Evolutionary conservation across 768 basidiomycete genomes (phyloP).

Genomic region (Polyporus arcularius): DNA sequence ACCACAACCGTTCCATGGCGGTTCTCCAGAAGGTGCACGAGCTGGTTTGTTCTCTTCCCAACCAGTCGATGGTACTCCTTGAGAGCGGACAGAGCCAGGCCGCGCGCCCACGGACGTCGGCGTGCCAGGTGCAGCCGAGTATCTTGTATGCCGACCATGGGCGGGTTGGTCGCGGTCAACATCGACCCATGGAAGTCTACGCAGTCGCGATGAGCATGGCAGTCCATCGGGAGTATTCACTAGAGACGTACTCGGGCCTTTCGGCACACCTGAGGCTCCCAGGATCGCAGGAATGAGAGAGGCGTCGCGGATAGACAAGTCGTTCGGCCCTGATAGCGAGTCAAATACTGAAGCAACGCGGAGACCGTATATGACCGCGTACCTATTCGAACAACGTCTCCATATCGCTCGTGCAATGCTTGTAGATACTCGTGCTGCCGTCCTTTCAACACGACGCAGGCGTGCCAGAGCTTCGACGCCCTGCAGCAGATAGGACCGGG

Average conservation of each 20-base stretch:
- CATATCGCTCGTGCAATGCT: constrained; percentile 39
- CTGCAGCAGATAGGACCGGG: constrained; percentile 36
- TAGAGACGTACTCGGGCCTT: constrained; percentile 39
- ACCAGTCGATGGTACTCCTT: constrained; percentile 47
- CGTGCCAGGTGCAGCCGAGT: constrained; percentile 32
- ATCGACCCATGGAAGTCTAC: neutral
- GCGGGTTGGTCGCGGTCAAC: neutral
- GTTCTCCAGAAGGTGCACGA: constrained; percentile 39
- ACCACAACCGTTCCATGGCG: constrained; percentile 25
- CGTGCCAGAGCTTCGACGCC: constrained; percentile 30
- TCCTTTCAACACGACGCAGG: constrained; percentile 24
- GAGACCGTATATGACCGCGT: neutral
- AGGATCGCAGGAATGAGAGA: constrained; percentile 32
- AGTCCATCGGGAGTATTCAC: neutral
- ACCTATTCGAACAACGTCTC: constrained; percentile 39
- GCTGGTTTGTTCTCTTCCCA: constrained; percentile 37
- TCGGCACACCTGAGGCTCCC: constrained; percentile 39
- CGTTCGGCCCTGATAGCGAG: constrained; percentile 42
- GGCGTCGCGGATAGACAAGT: constrained; percentile 42
- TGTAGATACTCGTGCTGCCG: constrained; percentile 30
- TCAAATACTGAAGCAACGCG: neutral
- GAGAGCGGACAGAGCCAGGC: constrained; percentile 45
- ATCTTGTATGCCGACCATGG: constrained; percentile 15
- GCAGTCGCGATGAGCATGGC: neutral
- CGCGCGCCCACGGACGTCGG: constrained; percentile 49